Base-by-base conservation (phyloP, 495 filamentous ascomycete genomes). In the Cercophora newfieldiana region DNA sequence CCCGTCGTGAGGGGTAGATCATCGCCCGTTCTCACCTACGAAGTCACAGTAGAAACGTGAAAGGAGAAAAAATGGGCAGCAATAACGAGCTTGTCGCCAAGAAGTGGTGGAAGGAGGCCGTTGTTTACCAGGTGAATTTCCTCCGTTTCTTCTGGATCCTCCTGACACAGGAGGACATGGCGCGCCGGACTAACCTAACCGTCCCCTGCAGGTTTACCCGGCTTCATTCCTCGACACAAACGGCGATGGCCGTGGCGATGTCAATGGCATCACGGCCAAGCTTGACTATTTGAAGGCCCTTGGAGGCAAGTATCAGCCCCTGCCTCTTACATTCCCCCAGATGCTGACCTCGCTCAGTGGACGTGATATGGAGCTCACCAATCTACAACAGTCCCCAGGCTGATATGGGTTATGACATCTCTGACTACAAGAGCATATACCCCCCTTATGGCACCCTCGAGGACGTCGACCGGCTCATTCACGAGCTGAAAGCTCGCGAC, bases 391-490 rank as follows among this genome's bases (percentile, higher is more conserved):
- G 49, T n/a, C 49, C 49, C 2, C 49, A 53, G 49, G 24, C 19
- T 21, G 49, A 53, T 14, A 53, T 53, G 49, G 49, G 49, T 21
- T 53, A 53, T n/a, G 49, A 53, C n/a, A 53, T 53, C n/a, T 53
- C 86, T 7, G 84, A 91, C 69, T 91, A 91, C 70, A 81, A 83
- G 58, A 80, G 77, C 56, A 85, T 91, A 22, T 79, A 89, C 58
- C 80, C 82, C 1, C 81, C 82, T 30, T 90, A 89, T 70, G 89
- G 89, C 25, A 89, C 84, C 30, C 75, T 91, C 55, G 80, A 75
- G 37, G 87, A 91, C 74, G 82, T 90, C n/a, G 86, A 90, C n/a
- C 74, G 74, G 16, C 73, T 91, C 22, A 85, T 89, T 48, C 48
- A 82, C 47, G 87, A 80, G 12, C 78, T 72, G 37, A 85, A 89